phyloP scores from a whole-genome alignment of 2,329 filamentous ascomycete genomes.

The Metarhizium guizhouense region DNA sequence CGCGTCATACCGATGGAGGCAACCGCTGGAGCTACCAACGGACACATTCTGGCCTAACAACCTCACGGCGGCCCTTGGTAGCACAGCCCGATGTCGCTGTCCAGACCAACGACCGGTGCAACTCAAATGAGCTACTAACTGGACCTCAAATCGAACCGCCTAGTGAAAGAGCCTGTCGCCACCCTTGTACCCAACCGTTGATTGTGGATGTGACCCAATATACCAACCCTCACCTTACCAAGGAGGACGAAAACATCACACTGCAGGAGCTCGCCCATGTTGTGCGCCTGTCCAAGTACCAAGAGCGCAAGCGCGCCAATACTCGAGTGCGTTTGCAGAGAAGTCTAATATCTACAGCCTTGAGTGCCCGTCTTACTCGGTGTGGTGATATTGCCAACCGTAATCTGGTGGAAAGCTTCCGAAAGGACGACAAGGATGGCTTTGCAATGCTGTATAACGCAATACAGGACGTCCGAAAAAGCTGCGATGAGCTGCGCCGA shows the following conservation, averaged over 20 bases:
- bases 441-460: conserved; percentile 70
- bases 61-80: conserved; percentile 40
- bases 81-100: conserved; percentile 30
- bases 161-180: conserved; percentile 33
- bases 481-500: conserved; percentile 62
- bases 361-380: conserved; percentile 65
- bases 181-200: conserved; percentile 41
- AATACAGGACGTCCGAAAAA: conserved; percentile 69
- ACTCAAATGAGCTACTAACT: conserved; percentile 15
- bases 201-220: conserved; percentile 59
- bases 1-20: conserved; percentile 35
- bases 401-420: conserved; percentile 69
- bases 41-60: conserved; percentile 27
- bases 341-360: conserved; percentile 64
- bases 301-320: conserved; percentile 69
- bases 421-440: conserved; percentile 67
- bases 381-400: conserved; percentile 67
- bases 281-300: conserved; percentile 69
- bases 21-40: conserved; percentile 29
- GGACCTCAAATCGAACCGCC: conserved; percentile 22
- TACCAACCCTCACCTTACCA: conserved; percentile 49
- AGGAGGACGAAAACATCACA: conserved; percentile 57
- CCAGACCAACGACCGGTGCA: conserved; percentile 19
- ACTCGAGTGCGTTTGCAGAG: conserved; percentile 66
- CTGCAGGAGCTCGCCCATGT: conserved; percentile 71